phyloP scores from a whole-genome alignment of 441 rosid genomes.

The Adansonia rubrostipa region DNA sequence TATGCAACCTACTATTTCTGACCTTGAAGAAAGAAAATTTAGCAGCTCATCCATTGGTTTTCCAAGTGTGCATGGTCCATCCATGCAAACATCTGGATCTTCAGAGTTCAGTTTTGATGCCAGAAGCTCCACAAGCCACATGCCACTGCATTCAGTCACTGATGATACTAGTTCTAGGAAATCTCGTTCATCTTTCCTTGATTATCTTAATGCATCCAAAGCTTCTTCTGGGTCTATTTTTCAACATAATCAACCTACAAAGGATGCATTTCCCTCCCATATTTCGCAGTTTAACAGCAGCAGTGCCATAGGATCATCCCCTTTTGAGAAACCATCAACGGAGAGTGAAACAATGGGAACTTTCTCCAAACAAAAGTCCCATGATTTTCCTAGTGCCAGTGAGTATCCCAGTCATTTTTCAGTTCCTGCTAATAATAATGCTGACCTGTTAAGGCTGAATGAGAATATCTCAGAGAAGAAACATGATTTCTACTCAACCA shows the following conservation, averaged over 20 bases:
- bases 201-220: slow-evolving; percentile 70
- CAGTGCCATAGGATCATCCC: slow-evolving; percentile 43
- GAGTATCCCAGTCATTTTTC: slow-evolving; percentile 40
- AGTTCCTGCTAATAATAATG: slow-evolving; percentile 45
- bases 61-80: slow-evolving; percentile 36
- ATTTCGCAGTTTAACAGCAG: slow-evolving; percentile 41
- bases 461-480: slow-evolving; percentile 40
- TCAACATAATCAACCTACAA: slow-evolving; percentile 45
- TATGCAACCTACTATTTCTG: slow-evolving; percentile 38
- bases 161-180: slow-evolving; percentile 60
- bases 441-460: slow-evolving; percentile 32
- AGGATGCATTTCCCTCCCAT: slow-evolving; percentile 39
- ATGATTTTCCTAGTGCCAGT: slow-evolving; percentile 38
- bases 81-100: slow-evolving; percentile 45
- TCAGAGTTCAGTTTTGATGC: slow-evolving; percentile 47
- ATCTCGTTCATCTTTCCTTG: slow-evolving; percentile 88
- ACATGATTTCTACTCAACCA: slow-evolving; percentile 53
- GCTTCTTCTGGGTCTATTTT: slow-evolving; percentile 47
- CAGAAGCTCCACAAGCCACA: slow-evolving; percentile 47
- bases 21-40: slow-evolving; percentile 47
- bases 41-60: slow-evolving; percentile 46
- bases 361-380: slow-evolving; percentile 35
- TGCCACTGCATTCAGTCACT: slow-evolving; percentile 39
- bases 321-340: slow-evolving; percentile 39
- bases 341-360: slow-evolving; percentile 44